Conservation (phyloP, 1,139 yeast genomes). For the Lodderomyces metapsilosis region DNA sequence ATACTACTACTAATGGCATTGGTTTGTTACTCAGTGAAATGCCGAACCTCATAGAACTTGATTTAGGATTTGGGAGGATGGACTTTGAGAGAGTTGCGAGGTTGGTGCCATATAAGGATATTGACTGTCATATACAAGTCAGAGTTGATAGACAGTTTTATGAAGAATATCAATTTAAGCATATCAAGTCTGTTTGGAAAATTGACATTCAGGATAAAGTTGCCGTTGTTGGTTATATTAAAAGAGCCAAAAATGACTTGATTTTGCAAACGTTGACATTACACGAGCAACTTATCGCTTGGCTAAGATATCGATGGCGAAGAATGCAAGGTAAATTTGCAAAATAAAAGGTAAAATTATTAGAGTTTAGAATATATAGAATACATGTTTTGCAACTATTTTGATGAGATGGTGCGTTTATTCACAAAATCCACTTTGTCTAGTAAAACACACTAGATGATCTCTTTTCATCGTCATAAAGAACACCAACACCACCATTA, state of each 20-base stretch:
- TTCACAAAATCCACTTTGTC: too few species aligned
- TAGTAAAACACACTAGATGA: conserved; percentile 25
- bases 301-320: too few species aligned
- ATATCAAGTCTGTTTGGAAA: not conserved
- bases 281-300: too few species aligned
- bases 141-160: not conserved
- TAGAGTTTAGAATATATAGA: too few species aligned
- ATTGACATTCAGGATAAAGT: not conserved
- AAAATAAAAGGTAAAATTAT: too few species aligned
- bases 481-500: conserved; percentile 11
- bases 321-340: too few species aligned
- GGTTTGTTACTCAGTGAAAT: not conserved
- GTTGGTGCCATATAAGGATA: not conserved
- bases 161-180: not conserved
- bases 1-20: too few species aligned
- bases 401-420: too few species aligned
- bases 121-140: not conserved
- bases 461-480: conserved; percentile 32
- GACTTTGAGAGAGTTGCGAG: not conserved
- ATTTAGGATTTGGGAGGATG: not conserved
- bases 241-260: not conserved
- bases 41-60: not conserved
- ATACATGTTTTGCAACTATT: too few species aligned
- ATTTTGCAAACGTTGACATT: too few species aligned
- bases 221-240: not conserved